Evolutionary conservation across 2,329 filamentous ascomycete genomes (phyloP).

Genomic region (Eutypa lata): DNA sequence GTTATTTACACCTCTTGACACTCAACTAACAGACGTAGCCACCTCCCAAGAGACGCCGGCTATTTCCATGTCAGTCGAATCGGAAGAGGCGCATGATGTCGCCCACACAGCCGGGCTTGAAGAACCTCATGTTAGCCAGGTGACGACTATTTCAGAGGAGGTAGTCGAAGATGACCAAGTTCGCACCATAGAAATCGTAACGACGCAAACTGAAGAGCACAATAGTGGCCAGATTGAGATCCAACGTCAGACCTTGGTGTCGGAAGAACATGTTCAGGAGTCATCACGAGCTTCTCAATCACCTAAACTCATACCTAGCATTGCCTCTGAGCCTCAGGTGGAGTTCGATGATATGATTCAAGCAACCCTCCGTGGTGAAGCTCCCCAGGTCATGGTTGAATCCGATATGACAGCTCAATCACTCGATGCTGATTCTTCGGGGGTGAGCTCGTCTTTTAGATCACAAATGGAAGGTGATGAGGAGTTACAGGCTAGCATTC

Average conservation of each 20-base stretch:
- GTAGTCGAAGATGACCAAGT: background rate
- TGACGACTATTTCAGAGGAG: constrained; percentile 1
- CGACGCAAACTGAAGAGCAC: background rate
- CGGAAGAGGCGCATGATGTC: constrained; percentile 8
- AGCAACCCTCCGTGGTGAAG: constrained; percentile 6
- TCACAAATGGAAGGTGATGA: constrained; percentile 20
- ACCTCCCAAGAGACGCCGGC: background rate
- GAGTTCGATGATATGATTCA: constrained; percentile 10
- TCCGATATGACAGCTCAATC: background rate
- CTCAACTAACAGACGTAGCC: constrained; percentile 12
- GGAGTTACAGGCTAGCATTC: constrained; percentile 1
- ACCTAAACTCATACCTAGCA: constrained; percentile 9
- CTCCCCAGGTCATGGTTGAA: background rate
- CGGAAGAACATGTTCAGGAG: constrained; percentile 1
- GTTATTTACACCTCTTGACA: constrained; percentile 22
- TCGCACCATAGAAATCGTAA: background rate
- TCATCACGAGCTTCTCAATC: background rate
- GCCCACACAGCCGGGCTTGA: background rate
- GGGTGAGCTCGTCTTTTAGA: constrained; percentile 12
- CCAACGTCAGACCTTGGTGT: background rate
- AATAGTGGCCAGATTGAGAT: background rate
- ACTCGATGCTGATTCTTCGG: constrained; percentile 4
- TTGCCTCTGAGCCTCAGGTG: constrained; percentile 19
- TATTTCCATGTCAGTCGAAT: constrained; percentile 6
- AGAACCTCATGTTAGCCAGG: background rate